These are phyloP conservation scores for Lasiosphaeria ovina DNA, from an alignment of 495 filamentous ascomycete genomes.

Conservation along the genomic window DNA sequence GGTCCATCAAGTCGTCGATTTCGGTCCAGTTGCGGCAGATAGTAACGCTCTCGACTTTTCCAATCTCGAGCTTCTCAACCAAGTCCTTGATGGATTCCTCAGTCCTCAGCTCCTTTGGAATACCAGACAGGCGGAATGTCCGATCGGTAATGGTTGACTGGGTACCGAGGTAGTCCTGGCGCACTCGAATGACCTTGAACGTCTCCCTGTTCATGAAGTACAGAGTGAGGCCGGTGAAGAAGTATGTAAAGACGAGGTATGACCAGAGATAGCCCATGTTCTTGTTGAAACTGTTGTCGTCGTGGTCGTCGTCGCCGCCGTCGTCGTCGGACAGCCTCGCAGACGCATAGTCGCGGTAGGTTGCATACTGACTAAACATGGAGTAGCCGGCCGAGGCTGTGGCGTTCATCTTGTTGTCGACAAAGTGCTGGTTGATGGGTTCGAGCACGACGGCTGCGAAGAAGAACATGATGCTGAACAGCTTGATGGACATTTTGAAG, in stretches of 20 bases:
- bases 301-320: slow-evolving; percentile 6
- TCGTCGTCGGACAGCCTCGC: neutral
- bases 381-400: slow-evolving; percentile 6
- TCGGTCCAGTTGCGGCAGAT: slow-evolving; percentile 86
- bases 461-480: slow-evolving; percentile 74
- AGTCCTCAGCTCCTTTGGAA: slow-evolving; percentile 74
- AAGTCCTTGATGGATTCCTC: slow-evolving; percentile 84
- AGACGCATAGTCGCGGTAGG: slow-evolving; percentile 11
- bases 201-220: slow-evolving; percentile 83
- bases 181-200: slow-evolving; percentile 72
- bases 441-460: slow-evolving; percentile 77
- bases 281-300: slow-evolving; percentile 36
- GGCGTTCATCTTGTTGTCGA: slow-evolving; percentile 13
- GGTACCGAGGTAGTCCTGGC: slow-evolving; percentile 88
- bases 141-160: slow-evolving; percentile 93
- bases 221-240: slow-evolving; percentile 80
- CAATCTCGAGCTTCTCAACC: slow-evolving; percentile 83
- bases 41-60: slow-evolving; percentile 87
- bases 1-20: slow-evolving; percentile 70
- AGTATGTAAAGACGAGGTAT: slow-evolving; percentile 85
- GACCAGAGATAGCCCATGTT: slow-evolving; percentile 77
- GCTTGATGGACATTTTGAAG: slow-evolving; percentile 88
- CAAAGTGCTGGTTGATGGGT: slow-evolving; percentile 74
- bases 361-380: slow-evolving; percentile 17
- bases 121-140: slow-evolving; percentile 86